Conservation (phyloP, 768 basidiomycete genomes). For the Leccinum disarticulatum region DNA sequence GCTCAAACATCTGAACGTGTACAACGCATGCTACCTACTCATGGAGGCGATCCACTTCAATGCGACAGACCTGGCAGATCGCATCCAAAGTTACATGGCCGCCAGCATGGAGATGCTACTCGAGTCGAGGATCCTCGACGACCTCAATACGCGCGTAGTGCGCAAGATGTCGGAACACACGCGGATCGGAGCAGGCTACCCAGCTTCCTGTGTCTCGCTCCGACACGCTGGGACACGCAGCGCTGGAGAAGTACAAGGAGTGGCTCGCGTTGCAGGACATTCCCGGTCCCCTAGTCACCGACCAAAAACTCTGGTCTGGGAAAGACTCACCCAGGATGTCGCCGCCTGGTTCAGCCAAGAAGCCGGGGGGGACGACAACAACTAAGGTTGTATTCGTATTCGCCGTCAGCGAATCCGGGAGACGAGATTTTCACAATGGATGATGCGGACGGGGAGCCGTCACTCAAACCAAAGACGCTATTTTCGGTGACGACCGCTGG, state of each 20-base stretch:
- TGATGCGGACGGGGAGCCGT: slow-evolving; percentile 49
- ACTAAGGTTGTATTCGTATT: slow-evolving; percentile 5
- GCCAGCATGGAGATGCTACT: slow-evolving; percentile 86
- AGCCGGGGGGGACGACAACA: background rate
- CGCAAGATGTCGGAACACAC: slow-evolving; percentile 64
- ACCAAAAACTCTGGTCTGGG: slow-evolving; percentile 18
- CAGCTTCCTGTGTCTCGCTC: slow-evolving; percentile 70
- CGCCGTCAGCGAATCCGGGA: slow-evolving; percentile 32
- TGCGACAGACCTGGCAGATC: slow-evolving; percentile 62
- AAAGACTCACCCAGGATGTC: slow-evolving; percentile 34
- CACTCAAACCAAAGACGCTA: slow-evolving; percentile 18
- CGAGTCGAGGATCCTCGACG: slow-evolving; percentile 77
- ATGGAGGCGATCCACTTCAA: slow-evolving; percentile 80
- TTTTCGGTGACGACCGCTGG: background rate
- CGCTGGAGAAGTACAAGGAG: slow-evolving; percentile 60
- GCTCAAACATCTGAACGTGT: slow-evolving; percentile 60
- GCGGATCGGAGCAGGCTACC: slow-evolving; percentile 52
- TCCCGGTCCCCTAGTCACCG: slow-evolving; percentile 51
- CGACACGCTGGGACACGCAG: slow-evolving; percentile 46
- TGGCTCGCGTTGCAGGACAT: slow-evolving; percentile 76
- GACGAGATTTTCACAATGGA: slow-evolving; percentile 89
- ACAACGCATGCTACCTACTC: slow-evolving; percentile 80
- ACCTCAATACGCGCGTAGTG: slow-evolving; percentile 63
- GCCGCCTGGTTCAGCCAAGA: slow-evolving; percentile 27
- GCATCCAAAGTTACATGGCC: slow-evolving; percentile 76